These are phyloP conservation scores for Coniochaeta sp. DNA, from an alignment of 2,329 filamentous ascomycete genomes.

Conservation along the genomic window DNA sequence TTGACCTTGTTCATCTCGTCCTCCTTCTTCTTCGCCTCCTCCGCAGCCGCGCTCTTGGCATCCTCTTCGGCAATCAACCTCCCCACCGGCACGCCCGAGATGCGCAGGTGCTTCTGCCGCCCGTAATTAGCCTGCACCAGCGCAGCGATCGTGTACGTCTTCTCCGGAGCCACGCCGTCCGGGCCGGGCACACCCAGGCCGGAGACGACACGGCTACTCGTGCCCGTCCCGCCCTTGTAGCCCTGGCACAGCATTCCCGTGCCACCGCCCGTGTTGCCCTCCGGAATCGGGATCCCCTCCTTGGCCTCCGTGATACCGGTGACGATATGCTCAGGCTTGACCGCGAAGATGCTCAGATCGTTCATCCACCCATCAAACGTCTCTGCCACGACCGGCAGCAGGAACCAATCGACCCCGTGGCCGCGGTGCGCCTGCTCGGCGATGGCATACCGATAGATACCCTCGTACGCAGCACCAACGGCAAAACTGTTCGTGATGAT, in stretches of 20 bases:
- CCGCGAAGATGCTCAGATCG: slow-evolving; percentile 45
- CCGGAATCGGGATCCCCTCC: slow-evolving; percentile 38
- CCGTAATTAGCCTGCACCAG: slow-evolving; percentile 63
- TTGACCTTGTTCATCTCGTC: slow-evolving; percentile 26
- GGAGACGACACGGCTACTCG: slow-evolving; percentile 47
- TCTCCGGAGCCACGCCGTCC: slow-evolving; percentile 17
- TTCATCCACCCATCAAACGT: slow-evolving; percentile 57
- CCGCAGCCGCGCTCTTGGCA: slow-evolving; percentile 13
- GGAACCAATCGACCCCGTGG: slow-evolving; percentile 40
- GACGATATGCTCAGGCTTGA: slow-evolving; percentile 46
- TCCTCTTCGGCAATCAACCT: slow-evolving; percentile 42
- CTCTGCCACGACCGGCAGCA: slow-evolving; percentile 52
- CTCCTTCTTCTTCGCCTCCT: slow-evolving; percentile 13
- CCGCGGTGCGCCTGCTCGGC: slow-evolving; percentile 33
- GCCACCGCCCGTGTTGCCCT: slow-evolving; percentile 60
- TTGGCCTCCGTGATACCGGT: slow-evolving; percentile 43
- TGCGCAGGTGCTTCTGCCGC: slow-evolving; percentile 42
- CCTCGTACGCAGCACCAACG: slow-evolving; percentile 50
- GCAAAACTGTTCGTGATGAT: slow-evolving; percentile 51
- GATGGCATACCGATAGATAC: slow-evolving; percentile 48
- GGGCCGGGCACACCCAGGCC: slow-evolving; percentile 26
- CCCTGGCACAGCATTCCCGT: slow-evolving; percentile 60
- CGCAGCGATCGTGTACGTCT: slow-evolving; percentile 49
- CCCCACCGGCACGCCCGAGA: slow-evolving; percentile 55
- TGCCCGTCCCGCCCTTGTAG: slow-evolving; percentile 62